Evolutionary conservation across 2,329 filamentous ascomycete genomes (phyloP), one percentile per base, ranked within the genome.

Genomic region (Aspergillus ruber): DNA sequence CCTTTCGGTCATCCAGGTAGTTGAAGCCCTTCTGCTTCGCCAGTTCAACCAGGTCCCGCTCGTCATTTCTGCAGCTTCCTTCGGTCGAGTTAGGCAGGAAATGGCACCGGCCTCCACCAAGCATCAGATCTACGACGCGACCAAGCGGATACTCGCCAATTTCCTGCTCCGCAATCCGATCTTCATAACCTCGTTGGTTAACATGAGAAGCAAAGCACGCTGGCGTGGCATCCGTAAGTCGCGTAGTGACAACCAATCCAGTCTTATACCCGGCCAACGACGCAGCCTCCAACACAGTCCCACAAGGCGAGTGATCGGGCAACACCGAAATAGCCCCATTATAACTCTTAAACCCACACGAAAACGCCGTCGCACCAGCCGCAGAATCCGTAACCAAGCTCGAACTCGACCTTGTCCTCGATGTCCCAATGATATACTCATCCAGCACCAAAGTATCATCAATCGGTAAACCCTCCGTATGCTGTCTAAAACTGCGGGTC

Each of bases 361-460:
- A 90, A 67, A 98, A 98, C 1, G 93, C 93, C 0, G 93, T 98
- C 3, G 93, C 93, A 33, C 93, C 93, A n/a, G 93, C 93, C 4
- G 93, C 93, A 50, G 88, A 95, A 69, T 98, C 93, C 1, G 93
- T 98, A 45, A 98, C 86, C 51, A 97, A 74, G 48, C 85, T 91
- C 61, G 80, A 89, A 56, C 82, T 84, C 45, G 88, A 95, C 48
- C 90, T 79, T 17, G 93, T 98, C 50, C 93, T 80, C 54, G 87
- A 94, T 49, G 87, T 86, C 46, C 93, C 93, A 74, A 95, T 91
- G 51, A 95, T 82, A 68, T 97, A 88, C 62, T 85, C 77, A 67
- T 98, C 93, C 44, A 98, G 79, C 1, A 83, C 78, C 44, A 98
- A 77, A 15, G 84, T 83, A 60, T 95, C 83, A 59, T 84, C 80